Base-by-base conservation (phyloP, 1,284 basidiomycete species). In the Jaminaea rosea region DNA sequence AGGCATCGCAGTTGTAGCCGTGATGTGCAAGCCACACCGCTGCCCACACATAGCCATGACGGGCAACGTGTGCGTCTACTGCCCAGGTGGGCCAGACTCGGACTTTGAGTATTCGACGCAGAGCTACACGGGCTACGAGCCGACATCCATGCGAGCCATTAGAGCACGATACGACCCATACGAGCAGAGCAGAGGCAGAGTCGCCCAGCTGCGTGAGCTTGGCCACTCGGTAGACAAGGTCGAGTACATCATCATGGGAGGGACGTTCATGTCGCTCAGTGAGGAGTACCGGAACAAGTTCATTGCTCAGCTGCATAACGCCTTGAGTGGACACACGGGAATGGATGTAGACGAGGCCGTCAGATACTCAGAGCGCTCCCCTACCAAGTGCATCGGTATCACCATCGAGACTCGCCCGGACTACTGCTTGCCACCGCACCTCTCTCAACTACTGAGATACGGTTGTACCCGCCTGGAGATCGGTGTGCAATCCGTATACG, bases 21-120 rank as follows among this genome's bases (percentile, higher is more conserved):
- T 99, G 32, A 99, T 99, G 94, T 96, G 92, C 80, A 99, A 98
- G 75, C 94, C 94, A 2, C 94, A 99, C 79, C 83, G 94, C 47
- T 99, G 94, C 79, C 94, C 94, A 4, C 94, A 99, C 77, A 98
- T 99, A 55, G 94, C 94, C 5, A 93, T 99, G 86, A 99, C 94
- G 0, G 94, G 94, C n/a, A 97, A 98, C 72, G 97, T 99, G 48
- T 98, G 94, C 77, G 93, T 98, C 84, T 98, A 99, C 76, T 99
- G 94, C 72, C 94, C 94, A 11, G 94, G 94, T 50, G 94, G 94
- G 8, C 94, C 94, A 4, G 94, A 99, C 75, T 97, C 93, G 0
- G 94, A 99, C 76, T 99, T 99, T 67, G 94, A 99, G 75, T 99
- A 99, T 75, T 96, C 91, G 66, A 99, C 94, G 1, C 93, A 76